phyloP scores from a whole-genome alignment of 2,329 filamentous ascomycete genomes.

The Trichophaea hybrida region DNA sequence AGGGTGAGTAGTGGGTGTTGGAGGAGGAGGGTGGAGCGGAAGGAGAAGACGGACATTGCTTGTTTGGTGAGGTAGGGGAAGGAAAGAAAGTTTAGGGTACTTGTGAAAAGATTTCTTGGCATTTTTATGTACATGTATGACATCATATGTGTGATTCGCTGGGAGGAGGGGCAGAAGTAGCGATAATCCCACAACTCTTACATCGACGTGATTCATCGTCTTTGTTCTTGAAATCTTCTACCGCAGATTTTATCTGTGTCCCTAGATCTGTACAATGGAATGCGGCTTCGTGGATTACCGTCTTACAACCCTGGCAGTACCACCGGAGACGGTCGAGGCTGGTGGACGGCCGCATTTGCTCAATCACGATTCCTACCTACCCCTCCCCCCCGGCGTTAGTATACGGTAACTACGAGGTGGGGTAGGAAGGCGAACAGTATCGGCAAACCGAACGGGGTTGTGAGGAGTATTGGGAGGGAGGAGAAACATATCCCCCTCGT shows the following conservation, averaged over 20 bases:
- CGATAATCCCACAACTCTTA: slow-evolving; percentile 58
- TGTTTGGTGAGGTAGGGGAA: too few relatives aligned
- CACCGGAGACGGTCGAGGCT: slow-evolving; percentile 70
- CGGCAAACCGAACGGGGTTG: slow-evolving; percentile 81
- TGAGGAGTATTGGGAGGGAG: slow-evolving; percentile 60
- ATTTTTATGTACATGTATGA: not conserved
- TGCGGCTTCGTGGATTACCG: slow-evolving; percentile 66
- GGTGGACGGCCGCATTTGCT: slow-evolving; percentile 59
- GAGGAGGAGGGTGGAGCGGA: not conserved
- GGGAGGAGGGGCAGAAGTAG: slow-evolving; percentile 49
- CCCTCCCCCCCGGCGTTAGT: too few relatives aligned
- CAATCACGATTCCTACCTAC: slow-evolving; percentile 67
- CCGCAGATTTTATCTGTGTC: slow-evolving; percentile 84
- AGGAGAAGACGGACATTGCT: not conserved
- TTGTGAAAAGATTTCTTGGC: too few relatives aligned
- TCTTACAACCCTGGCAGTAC: slow-evolving; percentile 64
- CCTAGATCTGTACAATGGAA: slow-evolving; percentile 87
- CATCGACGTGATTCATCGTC: slow-evolving; percentile 60
- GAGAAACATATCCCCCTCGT: slow-evolving; percentile 86
- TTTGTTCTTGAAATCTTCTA: slow-evolving; percentile 57
- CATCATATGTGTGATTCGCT: not conserved
- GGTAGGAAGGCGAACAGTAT: slow-evolving; percentile 44
- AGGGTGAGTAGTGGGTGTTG: not conserved
- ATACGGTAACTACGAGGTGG: too few relatives aligned
- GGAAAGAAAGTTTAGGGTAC: too few relatives aligned